phyloP scores from a whole-genome alignment of 177 flowering plant species.

The Vitis hybrid region DNA sequence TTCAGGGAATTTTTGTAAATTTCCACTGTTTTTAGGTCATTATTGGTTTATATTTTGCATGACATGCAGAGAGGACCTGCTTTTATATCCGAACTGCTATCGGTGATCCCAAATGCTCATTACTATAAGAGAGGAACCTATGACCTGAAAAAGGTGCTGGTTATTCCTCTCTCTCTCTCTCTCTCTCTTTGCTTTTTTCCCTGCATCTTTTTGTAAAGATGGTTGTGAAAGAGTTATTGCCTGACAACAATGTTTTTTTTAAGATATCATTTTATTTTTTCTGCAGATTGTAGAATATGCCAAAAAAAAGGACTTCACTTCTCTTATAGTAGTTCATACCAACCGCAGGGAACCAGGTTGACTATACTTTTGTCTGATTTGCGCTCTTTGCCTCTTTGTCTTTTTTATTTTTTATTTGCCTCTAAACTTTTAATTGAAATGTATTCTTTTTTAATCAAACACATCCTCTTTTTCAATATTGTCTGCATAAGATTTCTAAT shows the following conservation, averaged over 20 bases:
- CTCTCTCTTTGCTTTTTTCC: background rate
- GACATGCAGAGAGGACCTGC: conserved; percentile 86
- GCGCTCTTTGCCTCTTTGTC: too few relatives aligned
- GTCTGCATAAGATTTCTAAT: too few relatives aligned
- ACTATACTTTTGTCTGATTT: conserved; percentile 11
- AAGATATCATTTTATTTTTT: background rate
- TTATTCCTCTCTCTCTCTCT: background rate
- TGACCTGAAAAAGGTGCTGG: conserved; percentile 83
- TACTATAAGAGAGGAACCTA: conserved; percentile 91
- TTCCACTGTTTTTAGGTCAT: background rate
- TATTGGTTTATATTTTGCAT: conserved; percentile 6
- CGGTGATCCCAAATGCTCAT: conserved; percentile 87
- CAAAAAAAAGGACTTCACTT: conserved; percentile 74
- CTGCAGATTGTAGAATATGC: conserved; percentile 90
- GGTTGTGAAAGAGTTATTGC: background rate
- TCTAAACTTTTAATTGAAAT: background rate
- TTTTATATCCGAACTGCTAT: conserved; percentile 71
- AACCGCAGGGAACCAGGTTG: conserved; percentile 92
- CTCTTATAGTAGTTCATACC: conserved; percentile 86
- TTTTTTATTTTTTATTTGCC: background rate
- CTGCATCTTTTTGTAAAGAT: background rate
- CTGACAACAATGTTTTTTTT: background rate
- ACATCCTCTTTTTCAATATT: too few relatives aligned
- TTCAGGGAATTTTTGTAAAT: background rate
- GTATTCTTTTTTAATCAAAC: too few relatives aligned